These are phyloP conservation scores for Huntiella omanensis DNA, from an alignment of 2,329 filamentous ascomycete genomes.

Conservation along the genomic window DNA sequence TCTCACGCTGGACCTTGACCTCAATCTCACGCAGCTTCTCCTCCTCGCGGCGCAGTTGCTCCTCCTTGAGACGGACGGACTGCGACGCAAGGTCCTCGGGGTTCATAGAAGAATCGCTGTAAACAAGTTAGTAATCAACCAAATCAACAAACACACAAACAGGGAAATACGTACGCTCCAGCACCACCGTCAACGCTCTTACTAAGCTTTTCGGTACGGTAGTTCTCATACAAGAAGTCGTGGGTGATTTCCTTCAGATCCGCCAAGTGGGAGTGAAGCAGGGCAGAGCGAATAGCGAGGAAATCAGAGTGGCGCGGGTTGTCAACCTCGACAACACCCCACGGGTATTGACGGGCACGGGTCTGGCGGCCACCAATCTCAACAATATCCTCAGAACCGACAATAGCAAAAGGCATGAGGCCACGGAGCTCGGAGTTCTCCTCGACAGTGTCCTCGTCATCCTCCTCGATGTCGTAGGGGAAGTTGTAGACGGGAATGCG, in stretches of 20 bases:
- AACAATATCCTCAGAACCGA: slow-evolving; percentile 86
- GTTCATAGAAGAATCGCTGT: slow-evolving; percentile 77
- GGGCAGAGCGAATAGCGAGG: slow-evolving; percentile 85
- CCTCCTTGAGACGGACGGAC: slow-evolving; percentile 97
- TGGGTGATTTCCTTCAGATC: slow-evolving; percentile 99
- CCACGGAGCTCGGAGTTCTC: slow-evolving; percentile 96
- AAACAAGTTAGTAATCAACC: slow-evolving; percentile 5
- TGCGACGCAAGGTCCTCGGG: slow-evolving; percentile 93
- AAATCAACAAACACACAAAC: slow-evolving; percentile 3
- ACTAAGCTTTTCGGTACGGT: slow-evolving; percentile 99
- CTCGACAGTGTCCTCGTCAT: slow-evolving; percentile 97
- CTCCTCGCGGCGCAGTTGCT: slow-evolving; percentile 95
- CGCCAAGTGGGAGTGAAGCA: slow-evolving; percentile 92
- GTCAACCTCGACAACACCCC: slow-evolving; percentile 97
- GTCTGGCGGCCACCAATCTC: slow-evolving; percentile 87
- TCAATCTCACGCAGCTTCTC: slow-evolving; percentile 99
- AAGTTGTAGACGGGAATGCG: slow-evolving; percentile 99
- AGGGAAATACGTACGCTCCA: slow-evolving; percentile 52
- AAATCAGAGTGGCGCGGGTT: slow-evolving; percentile 99
- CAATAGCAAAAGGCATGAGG: slow-evolving; percentile 97
- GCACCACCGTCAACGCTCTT: slow-evolving; percentile 93
- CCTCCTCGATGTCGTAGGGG: slow-evolving; percentile 98
- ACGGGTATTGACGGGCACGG: slow-evolving; percentile 91
- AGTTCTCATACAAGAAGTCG: slow-evolving; percentile 99
- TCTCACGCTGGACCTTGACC: slow-evolving; percentile 97